These are phyloP conservation scores for Poronia punctata DNA, from an alignment of 495 filamentous ascomycete genomes.

Conservation along the genomic window DNA sequence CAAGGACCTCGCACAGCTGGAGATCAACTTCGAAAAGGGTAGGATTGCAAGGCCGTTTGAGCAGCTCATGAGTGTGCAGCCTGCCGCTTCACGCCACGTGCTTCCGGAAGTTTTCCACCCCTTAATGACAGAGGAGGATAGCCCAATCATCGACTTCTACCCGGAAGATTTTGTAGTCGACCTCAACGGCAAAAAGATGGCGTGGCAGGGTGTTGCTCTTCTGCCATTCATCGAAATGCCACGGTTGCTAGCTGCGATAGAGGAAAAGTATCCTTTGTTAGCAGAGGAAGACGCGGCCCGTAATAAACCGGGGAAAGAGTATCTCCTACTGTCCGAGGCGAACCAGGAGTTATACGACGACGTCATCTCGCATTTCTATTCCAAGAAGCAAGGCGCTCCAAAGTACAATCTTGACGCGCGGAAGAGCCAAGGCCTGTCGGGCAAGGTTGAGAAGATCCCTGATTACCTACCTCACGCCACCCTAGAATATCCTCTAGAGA, in stretches of 20 bases:
- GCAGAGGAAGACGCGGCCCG: constrained; percentile 69
- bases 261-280: constrained; percentile 71
- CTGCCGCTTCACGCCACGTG: constrained; percentile 84
- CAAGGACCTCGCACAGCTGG: constrained; percentile 69
- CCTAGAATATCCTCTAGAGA: constrained; percentile 51
- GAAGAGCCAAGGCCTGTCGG: constrained; percentile 68
- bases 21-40: constrained; percentile 78
- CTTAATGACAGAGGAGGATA: constrained; percentile 80
- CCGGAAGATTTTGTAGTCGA: constrained; percentile 90
- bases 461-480: constrained; percentile 68
- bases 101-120: constrained; percentile 80
- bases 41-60: constrained; percentile 87
- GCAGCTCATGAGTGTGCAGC: constrained; percentile 96
- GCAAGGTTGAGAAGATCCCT: constrained; percentile 75
- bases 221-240: constrained; percentile 95
- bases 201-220: constrained; percentile 92
- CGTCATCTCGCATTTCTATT: constrained; percentile 76
- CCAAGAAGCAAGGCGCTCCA: constrained; percentile 65
- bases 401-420: constrained; percentile 64
- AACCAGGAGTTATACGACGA: constrained; percentile 74
- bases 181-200: constrained; percentile 95
- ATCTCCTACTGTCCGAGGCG: constrained; percentile 72
- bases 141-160: constrained; percentile 95
- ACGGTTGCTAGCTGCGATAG: constrained; percentile 75
- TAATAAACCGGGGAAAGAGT: constrained; percentile 75